Percentiles rank a stretch among this genome's conserved stretches.
These are phyloP conservation scores for Coemansia sp. DNA, from an alignment of 192 early-diverging fungal genomes.

Conservation along the genomic window DNA sequence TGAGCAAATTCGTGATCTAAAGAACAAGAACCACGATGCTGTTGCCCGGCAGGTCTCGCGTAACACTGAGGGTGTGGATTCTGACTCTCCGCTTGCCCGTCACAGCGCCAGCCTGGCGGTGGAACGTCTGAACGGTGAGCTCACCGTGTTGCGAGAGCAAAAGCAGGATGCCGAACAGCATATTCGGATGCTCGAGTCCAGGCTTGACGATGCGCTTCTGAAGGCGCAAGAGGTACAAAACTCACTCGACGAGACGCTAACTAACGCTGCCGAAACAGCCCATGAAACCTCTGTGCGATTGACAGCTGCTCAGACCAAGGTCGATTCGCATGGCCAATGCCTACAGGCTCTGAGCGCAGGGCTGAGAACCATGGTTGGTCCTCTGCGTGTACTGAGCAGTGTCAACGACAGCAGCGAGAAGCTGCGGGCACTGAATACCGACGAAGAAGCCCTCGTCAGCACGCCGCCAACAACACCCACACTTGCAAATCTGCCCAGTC, in stretches of 20 bases:
- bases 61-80: slow-evolving; percentile 8
- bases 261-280: slow-evolving; percentile 18
- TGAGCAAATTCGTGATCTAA: slow-evolving; percentile 33
- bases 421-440: slow-evolving; percentile 15
- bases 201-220: slow-evolving; percentile 39
- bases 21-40: slow-evolving; percentile 34
- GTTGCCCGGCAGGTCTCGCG: slow-evolving; percentile 24
- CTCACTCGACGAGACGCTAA: slow-evolving; percentile 17
- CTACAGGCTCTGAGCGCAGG: slow-evolving; percentile 26
- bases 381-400: slow-evolving; percentile 30
- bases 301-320: slow-evolving; percentile 14
- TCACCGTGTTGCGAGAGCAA: slow-evolving; percentile 44
- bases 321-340: slow-evolving; percentile 11
- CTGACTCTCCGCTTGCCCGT: slow-evolving; percentile 38
- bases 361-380: slow-evolving; percentile 14
- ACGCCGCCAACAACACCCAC: slow-evolving; percentile 47
- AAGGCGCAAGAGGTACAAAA: slow-evolving; percentile 26
- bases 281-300: slow-evolving; percentile 13
- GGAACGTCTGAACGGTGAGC: slow-evolving; percentile 49
- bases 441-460: background rate
- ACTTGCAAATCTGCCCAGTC: background rate
- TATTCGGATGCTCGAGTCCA: slow-evolving; percentile 22
- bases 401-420: slow-evolving; percentile 28
- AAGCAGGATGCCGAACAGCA: slow-evolving; percentile 27
- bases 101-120: slow-evolving; percentile 40